A percentile compares a stretch with the other conserved stretches of the same genome.
These are phyloP conservation scores for Boletales sp. DNA, from an alignment of 768 basidiomycete genomes.

Conservation along the genomic window DNA sequence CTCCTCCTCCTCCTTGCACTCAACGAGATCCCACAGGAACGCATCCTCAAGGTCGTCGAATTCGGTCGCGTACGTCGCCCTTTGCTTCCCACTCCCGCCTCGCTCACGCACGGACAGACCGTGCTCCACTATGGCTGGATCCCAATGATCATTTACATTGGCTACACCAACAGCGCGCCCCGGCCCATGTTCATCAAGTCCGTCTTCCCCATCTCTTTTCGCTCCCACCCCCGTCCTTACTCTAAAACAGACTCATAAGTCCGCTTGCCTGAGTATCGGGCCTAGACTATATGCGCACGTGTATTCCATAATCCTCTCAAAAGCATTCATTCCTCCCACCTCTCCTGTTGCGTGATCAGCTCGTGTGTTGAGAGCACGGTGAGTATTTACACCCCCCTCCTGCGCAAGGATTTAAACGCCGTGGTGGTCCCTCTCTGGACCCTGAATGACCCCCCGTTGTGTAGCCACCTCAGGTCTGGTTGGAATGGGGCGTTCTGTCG, in stretches of 20 bases:
- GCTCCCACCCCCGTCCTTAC: background rate
- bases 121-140: constrained; percentile 95
- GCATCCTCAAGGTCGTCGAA: constrained; percentile 78
- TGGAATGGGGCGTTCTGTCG: constrained; percentile 49
- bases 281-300: constrained; percentile 20
- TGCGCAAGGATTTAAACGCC: constrained; percentile 54
- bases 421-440: constrained; percentile 52
- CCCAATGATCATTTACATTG: constrained; percentile 93
- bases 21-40: constrained; percentile 44
- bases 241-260: constrained; percentile 72
- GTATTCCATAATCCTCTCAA: constrained; percentile 27
- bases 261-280: constrained; percentile 72
- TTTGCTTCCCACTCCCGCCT: background rate
- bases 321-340: constrained; percentile 6
- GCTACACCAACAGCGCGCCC: constrained; percentile 88
- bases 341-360: background rate
- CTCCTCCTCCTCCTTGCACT: background rate
- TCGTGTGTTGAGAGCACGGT: constrained; percentile 16
- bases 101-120: constrained; percentile 47
- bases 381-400: constrained; percentile 16
- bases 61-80: constrained; percentile 68
- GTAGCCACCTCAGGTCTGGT: constrained; percentile 52
- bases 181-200: constrained; percentile 95
- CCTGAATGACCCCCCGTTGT: constrained; percentile 31
- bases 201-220: constrained; percentile 31